Evolutionary conservation across 371 early-diverging fungal genomes (phyloP), one percentile per base, ranked within the genome.

Genomic region (Haplosporangium sp.): DNA sequence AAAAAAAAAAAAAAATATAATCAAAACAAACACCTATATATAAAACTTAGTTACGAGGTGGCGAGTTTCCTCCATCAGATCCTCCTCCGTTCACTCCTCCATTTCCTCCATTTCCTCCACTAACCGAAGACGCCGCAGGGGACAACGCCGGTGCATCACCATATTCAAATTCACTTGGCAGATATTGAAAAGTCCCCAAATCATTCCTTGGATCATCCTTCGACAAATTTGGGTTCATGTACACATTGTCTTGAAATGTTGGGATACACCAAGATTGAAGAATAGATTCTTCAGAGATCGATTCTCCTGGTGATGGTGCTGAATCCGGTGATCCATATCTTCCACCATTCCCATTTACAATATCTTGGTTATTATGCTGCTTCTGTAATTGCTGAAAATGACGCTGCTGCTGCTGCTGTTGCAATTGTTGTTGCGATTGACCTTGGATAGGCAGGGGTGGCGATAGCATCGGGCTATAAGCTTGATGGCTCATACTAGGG

Each of bases 121-220:
- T 70, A 15, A 55, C 65, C 3, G 71, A 71, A 1, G 76, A 76
- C 1, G 64, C 67, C 37, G 64, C 63, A 1, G 76, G 76, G 0
- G 76, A 76, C 4, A 71, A 38, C 8, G 76, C 76, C 2, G 71
- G 67, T 3, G 71, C 67, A 64, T 72, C 76, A 1, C 76, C 76
- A 52, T 67, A 76, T 48, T 76, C 76, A 53, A 76, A 67, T n/a
- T 70, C 76, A 40, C 71, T 71, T n/a, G 76, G 76, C 19, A 76
- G 50, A n/a, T 71, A 76, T 58, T 66, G 45, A 27, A 76, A 76
- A 15, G 76, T 61, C 15, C 71, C 67, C 4, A 63, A 52, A 27
- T 76, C 76, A 53, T 76, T 76, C 63, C 76, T 55, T 15, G 76
- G 76, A 67, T 76, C 76, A 60, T 76, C 71, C 1, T 67, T 61